phyloP scores from a whole-genome alignment of 2,329 filamentous ascomycete species.

The Immersiporthe knoxdaviesiana region DNA sequence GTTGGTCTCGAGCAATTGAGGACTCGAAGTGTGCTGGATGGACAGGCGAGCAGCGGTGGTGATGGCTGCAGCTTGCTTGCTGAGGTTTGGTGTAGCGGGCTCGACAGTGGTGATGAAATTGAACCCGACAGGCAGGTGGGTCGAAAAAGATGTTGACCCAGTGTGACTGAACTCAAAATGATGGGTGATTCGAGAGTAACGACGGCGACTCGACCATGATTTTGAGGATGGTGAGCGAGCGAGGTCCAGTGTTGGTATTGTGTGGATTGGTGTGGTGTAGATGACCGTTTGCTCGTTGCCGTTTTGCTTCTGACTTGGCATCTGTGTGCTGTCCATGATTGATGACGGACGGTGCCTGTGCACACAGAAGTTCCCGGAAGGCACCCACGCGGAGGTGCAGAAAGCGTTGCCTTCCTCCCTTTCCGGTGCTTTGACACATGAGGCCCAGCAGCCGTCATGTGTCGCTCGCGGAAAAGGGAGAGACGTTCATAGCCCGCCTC shows the following conservation, averaged over 20 bases:
- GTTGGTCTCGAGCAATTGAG: no score
- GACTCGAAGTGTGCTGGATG: no score
- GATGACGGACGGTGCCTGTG: constrained; percentile 9
- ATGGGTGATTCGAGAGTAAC: neutral
- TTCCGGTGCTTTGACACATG: constrained; percentile 15
- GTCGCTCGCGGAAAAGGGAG: constrained; percentile 15
- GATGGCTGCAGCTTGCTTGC: no score
- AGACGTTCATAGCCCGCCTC: constrained; percentile 7
- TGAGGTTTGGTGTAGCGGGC: no score
- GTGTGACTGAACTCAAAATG: neutral
- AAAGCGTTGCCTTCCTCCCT: constrained; percentile 23
- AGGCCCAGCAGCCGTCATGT: constrained; percentile 18
- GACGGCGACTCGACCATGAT: neutral
- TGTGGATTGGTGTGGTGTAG: no score
- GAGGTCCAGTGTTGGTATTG: neutral
- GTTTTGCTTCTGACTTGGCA: constrained; percentile 19
- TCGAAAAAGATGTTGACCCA: neutral
- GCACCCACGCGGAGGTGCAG: constrained; percentile 26
- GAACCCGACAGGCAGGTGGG: neutral
- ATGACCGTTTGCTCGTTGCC: neutral
- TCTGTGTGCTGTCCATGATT: constrained; percentile 13
- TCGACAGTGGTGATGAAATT: no score
- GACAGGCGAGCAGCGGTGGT: no score
- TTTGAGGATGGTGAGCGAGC: neutral
- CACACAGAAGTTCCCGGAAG: constrained; percentile 25